phyloP scores from a whole-genome alignment of 768 basidiomycete genomes.

The Russula foetens region DNA sequence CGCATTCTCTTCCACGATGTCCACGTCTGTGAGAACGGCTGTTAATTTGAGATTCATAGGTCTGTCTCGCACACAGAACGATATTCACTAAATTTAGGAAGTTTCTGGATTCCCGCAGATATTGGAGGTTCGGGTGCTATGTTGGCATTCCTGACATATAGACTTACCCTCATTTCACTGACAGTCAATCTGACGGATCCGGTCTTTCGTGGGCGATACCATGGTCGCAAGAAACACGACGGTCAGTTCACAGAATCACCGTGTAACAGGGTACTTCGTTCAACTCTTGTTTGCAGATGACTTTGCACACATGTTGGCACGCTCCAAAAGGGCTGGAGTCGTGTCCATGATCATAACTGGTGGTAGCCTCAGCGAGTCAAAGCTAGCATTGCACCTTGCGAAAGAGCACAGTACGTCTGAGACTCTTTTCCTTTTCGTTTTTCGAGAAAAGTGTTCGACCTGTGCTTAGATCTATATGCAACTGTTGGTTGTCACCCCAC shows the following conservation, averaged over 20 bases:
- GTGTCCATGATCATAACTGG: slow-evolving; percentile 72
- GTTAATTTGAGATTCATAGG: slow-evolving; percentile 1
- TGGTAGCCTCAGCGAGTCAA: slow-evolving; percentile 56
- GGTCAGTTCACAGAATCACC: slow-evolving; percentile 15
- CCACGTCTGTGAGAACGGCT: background rate
- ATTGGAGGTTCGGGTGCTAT: slow-evolving; percentile 10
- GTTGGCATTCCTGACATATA: background rate
- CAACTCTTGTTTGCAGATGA: slow-evolving; percentile 40
- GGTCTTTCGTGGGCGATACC: slow-evolving; percentile 32
- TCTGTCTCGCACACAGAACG: background rate
- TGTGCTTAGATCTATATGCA: slow-evolving; percentile 43
- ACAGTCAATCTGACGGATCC: slow-evolving; percentile 34
- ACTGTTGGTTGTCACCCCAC: slow-evolving; percentile 81
- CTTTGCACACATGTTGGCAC: slow-evolving; percentile 45
- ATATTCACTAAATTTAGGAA: background rate
- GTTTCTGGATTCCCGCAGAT: slow-evolving; percentile 35
- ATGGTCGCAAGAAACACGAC: slow-evolving; percentile 31
- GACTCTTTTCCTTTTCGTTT: background rate
- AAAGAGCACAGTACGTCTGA: slow-evolving; percentile 38
- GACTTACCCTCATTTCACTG: background rate
- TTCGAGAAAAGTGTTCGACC: background rate
- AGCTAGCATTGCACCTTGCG: slow-evolving; percentile 52
- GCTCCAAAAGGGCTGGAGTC: slow-evolving; percentile 53
- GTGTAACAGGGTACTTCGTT: background rate
- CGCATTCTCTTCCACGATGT: background rate